phyloP scores from a whole-genome alignment of 441 rosid species.

The Sinapis alba region DNA sequence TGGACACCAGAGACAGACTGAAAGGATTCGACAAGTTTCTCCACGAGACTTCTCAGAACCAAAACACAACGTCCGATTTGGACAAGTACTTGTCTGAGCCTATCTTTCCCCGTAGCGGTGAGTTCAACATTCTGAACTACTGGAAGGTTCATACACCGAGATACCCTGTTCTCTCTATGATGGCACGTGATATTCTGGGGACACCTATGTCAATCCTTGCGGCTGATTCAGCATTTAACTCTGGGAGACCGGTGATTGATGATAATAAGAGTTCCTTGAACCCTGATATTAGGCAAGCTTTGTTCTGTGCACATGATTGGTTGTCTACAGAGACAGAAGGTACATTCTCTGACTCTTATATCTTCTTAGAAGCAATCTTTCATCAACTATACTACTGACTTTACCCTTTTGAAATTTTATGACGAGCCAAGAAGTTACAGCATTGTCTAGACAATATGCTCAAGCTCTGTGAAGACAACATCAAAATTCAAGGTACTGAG shows the following conservation, averaged over 20 bases:
- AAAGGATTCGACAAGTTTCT: slow-evolving; percentile 94
- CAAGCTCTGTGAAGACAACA: slow-evolving; percentile 32
- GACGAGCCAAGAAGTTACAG: slow-evolving; percentile 29
- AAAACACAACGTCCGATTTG: slow-evolving; percentile 61
- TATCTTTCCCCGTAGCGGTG: slow-evolving; percentile 81
- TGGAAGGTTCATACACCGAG: slow-evolving; percentile 98
- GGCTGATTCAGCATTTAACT: slow-evolving; percentile 56
- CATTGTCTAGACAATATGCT: slow-evolving; percentile 49
- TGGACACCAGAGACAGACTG: slow-evolving; percentile 73
- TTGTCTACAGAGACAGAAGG: slow-evolving; percentile 68
- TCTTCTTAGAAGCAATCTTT: not conserved
- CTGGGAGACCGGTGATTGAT: slow-evolving; percentile 65
- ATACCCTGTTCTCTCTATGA: slow-evolving; percentile 88
- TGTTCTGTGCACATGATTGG: slow-evolving; percentile 90
- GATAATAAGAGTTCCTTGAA: slow-evolving; percentile 53
- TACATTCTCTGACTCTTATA: slow-evolving; percentile 23
- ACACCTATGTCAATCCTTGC: slow-evolving; percentile 75
- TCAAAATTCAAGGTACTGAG: slow-evolving; percentile 17
- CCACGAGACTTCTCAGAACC: slow-evolving; percentile 83
- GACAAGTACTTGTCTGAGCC: slow-evolving; percentile 94
- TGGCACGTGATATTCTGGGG: slow-evolving; percentile 90
- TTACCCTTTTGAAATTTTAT: not conserved
- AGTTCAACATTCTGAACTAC: slow-evolving; percentile 87
- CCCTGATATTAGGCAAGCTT: slow-evolving; percentile 76
- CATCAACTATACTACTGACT: slow-evolving; percentile 6